Evolutionary conservation across 2,329 filamentous ascomycete genomes (phyloP).

Genomic region (Cytospora leucostoma): DNA sequence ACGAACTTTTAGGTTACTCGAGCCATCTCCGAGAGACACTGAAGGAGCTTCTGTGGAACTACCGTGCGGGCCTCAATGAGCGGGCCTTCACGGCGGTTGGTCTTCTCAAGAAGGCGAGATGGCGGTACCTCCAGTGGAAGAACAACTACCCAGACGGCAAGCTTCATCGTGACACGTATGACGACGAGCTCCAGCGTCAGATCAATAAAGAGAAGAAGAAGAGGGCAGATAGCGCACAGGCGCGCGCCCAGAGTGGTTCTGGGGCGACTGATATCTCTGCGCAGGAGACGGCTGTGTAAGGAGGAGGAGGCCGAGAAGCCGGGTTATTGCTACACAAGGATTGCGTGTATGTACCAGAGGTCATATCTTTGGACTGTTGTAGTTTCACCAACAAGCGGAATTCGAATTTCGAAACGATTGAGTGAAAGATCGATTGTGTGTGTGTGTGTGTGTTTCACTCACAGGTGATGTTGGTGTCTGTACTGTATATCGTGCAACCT

Average conservation of each 20-base stretch:
- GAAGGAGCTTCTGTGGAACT: conserved; percentile 13
- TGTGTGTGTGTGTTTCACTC: too few relatives aligned
- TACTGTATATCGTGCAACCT: too few relatives aligned
- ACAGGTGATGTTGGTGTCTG: too few relatives aligned
- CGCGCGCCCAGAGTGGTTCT: conserved; percentile 28
- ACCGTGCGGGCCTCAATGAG: conserved; percentile 1
- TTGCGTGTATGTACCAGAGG: neutral
- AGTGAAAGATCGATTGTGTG: too few relatives aligned
- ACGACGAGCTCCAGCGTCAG: conserved; percentile 22
- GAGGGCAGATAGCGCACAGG: neutral
- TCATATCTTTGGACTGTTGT: too few relatives aligned
- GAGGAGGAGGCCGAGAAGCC: too few relatives aligned
- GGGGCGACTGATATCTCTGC: conserved; percentile 28
- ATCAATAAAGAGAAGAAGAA: conserved; percentile 13
- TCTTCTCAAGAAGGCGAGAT: conserved; percentile 1
- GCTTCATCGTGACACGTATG: conserved; percentile 19
- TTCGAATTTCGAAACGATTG: too few relatives aligned
- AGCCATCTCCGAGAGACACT: conserved; percentile 24
- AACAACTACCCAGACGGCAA: conserved; percentile 4
- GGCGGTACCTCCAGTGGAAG: conserved; percentile 16
- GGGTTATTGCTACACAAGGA: neutral
- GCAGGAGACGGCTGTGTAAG: neutral
- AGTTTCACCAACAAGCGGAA: too few relatives aligned
- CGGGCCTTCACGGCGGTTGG: neutral
- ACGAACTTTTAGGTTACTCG: conserved; percentile 24